Evolutionary conservation across 345 rosid species (phyloP).

Genomic region (Murraya paniculata): DNA sequence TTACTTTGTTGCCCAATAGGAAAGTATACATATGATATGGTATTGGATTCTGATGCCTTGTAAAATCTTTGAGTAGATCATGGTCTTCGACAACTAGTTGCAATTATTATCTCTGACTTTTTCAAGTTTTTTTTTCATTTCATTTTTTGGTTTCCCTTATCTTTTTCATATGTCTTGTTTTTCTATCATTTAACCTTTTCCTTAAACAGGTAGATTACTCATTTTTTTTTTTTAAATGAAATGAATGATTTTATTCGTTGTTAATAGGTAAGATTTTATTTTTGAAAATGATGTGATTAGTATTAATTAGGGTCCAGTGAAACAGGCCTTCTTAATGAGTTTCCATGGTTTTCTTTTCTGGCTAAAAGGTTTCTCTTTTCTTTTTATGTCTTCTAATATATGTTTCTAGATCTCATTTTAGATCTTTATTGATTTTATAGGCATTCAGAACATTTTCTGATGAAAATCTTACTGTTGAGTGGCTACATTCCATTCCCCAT

Average conservation of each 20-base stretch:
- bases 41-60: conserved; percentile 3
- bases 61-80: neutral
- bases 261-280: no score
- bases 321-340: neutral
- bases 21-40: neutral
- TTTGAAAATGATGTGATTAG: no score
- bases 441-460: conserved; percentile 68
- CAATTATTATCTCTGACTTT: no score
- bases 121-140: no score
- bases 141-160: neutral
- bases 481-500: conserved; percentile 92
- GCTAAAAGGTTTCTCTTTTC: neutral
- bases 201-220: neutral
- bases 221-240: no score
- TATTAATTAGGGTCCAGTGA: no score
- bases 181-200: neutral
- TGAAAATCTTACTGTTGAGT: conserved; percentile 60
- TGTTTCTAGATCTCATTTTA: conserved; percentile 17
- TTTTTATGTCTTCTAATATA: conserved; percentile 5
- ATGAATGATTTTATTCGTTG: no score
- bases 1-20: neutral
- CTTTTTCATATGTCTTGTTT: neutral
- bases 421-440: conserved; percentile 32
- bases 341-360: neutral
- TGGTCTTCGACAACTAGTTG: neutral